Conservation (phyloP, 2,329 filamentous ascomycete genomes). For the Penicillium sp. region DNA sequence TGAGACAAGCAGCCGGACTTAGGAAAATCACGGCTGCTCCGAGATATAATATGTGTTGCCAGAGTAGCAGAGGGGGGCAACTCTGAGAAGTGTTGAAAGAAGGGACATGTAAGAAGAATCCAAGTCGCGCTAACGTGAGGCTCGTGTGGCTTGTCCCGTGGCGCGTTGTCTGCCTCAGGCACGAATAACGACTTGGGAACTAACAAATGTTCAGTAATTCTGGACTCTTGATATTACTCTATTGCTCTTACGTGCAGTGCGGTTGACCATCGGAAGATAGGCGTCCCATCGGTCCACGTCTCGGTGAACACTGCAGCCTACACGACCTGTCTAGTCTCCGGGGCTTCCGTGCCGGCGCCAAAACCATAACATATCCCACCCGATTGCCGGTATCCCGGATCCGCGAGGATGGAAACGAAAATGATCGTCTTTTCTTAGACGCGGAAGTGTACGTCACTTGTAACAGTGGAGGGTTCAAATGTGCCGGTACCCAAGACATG, state of each 20-base stretch:
- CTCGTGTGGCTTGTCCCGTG: conserved; percentile 13
- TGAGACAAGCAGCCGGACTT: neutral
- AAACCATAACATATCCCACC: neutral
- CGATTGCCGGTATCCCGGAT: neutral
- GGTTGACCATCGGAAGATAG: neutral
- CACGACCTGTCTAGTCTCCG: neutral
- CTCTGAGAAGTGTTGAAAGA: neutral
- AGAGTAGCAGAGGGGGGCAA: neutral
- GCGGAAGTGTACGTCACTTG: neutral
- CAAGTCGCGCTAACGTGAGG: conserved; percentile 3
- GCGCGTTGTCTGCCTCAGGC: conserved; percentile 12
- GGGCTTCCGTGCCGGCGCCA: conserved; percentile 2
- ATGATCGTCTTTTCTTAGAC: neutral
- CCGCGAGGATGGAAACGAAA: neutral
- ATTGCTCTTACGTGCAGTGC: neutral
- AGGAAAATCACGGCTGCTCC: neutral
- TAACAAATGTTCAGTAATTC: neutral
- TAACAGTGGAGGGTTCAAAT: neutral
- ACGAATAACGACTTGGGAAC: neutral
- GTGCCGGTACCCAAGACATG: neutral
- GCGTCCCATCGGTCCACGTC: neutral
- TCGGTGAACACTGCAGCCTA: neutral
- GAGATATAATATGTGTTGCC: neutral
- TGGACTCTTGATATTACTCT: neutral
- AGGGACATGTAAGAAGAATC: neutral